Conservation (phyloP, 805 yeast species). For the Zygoascus tannicola region DNA sequence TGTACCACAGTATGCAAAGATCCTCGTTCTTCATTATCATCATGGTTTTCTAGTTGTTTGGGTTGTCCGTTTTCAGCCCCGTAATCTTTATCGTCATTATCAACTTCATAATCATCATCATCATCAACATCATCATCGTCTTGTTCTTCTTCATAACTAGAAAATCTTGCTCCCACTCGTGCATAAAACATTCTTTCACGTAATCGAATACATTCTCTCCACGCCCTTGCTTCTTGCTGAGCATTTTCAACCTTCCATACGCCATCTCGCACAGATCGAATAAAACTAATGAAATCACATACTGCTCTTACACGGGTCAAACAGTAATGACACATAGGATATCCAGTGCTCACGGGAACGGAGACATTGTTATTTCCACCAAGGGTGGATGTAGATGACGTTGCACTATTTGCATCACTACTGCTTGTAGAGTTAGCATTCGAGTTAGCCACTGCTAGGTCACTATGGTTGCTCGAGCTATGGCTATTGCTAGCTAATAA, state of each 20-base stretch:
- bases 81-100: not conserved
- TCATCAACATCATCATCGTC: not conserved
- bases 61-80: not conserved
- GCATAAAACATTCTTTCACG: constrained; percentile 77
- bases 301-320: constrained; percentile 67
- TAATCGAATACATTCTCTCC: constrained; percentile 55
- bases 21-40: not conserved
- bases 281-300: constrained; percentile 72
- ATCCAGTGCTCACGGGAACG: constrained; percentile 29
- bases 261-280: constrained; percentile 52
- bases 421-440: not conserved
- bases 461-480: not conserved
- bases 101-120: not conserved
- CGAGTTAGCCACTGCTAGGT: not conserved
- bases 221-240: constrained; percentile 37
- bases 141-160: not conserved
- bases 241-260: constrained; percentile 50
- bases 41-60: not conserved
- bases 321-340: constrained; percentile 77
- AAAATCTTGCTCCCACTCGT: constrained; percentile 46
- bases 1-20: not conserved
- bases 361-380: not conserved
- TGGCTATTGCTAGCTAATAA: not conserved
- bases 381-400: not conserved
- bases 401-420: constrained; percentile 1